A percentile compares a stretch with the other conserved stretches of the same genome.
phyloP scores from a whole-genome alignment of 139 green algal genomes.

The Closterium sp. region DNA sequence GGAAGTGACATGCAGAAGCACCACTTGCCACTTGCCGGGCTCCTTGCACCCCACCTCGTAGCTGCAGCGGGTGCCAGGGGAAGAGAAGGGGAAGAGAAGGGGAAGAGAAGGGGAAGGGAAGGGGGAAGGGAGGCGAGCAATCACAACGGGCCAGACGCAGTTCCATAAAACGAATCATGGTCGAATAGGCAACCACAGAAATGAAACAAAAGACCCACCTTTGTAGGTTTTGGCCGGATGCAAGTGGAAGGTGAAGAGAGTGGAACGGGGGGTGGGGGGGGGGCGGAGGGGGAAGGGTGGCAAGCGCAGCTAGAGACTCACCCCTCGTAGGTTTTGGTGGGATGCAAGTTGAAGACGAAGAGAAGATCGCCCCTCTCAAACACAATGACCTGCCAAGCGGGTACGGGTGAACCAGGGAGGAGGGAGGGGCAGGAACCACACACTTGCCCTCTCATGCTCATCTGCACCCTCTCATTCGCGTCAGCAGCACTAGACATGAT shows the following conservation, averaged over 20 bases:
- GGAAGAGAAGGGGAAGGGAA: no score
- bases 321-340: conserved; percentile 68
- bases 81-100: no score
- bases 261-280: no score
- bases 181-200: no score
- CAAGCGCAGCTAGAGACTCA: background rate
- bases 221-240: conserved; percentile 69
- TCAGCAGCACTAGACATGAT: no score
- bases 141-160: no score
- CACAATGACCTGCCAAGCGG: conserved; percentile 70
- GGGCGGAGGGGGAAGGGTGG: no score
- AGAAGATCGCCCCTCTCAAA: conserved; percentile 88
- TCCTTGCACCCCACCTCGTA: conserved; percentile 70
- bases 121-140: no score
- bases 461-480: no score
- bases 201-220: conserved; percentile 6
- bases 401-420: no score
- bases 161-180: no score
- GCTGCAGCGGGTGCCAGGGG: background rate
- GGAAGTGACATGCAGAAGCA: conserved; percentile 43
- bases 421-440: background rate
- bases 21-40: conserved; percentile 75
- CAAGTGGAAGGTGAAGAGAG: conserved; percentile 52
- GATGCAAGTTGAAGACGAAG: conserved; percentile 97
- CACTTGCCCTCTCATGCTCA: background rate